Percentiles rank a stretch among this genome's conserved stretches.
Evolutionary conservation across 2,329 filamentous ascomycete species (phyloP).

Genomic region (Aspergillus sp.): DNA sequence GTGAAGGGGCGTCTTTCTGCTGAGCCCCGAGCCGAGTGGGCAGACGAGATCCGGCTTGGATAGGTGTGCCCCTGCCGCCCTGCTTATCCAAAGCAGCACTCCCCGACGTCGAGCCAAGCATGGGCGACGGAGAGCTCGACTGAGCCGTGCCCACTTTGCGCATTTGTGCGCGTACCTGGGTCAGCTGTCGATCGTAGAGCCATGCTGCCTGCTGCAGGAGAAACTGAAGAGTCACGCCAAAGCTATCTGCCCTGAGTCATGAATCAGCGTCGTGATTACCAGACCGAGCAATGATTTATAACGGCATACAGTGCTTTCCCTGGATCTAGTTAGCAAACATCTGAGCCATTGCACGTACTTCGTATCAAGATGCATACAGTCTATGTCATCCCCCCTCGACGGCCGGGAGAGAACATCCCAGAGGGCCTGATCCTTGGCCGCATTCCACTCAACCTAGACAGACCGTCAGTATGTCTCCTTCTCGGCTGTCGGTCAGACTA

Average conservation of each 20-base stretch:
- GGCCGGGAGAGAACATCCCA: slow-evolving; percentile 85
- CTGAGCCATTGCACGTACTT: background rate
- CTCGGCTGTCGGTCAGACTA: background rate
- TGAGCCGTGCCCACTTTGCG: slow-evolving; percentile 50
- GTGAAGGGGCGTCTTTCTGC: slow-evolving; percentile 23
- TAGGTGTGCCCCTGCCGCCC: too few species aligned
- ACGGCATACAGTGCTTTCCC: slow-evolving; percentile 63
- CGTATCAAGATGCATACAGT: slow-evolving; percentile 53
- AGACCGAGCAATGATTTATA: too few species aligned
- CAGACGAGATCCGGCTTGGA: slow-evolving; percentile 16
- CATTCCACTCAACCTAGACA: slow-evolving; percentile 74
- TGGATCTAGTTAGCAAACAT: slow-evolving; percentile 30
- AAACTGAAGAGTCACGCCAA: slow-evolving; percentile 80
- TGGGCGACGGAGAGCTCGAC: slow-evolving; percentile 36
- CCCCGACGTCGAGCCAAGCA: slow-evolving; percentile 35
- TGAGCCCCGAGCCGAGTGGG: slow-evolving; percentile 33
- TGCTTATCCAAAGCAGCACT: slow-evolving; percentile 29
- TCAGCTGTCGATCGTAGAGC: slow-evolving; percentile 83
- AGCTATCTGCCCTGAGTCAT: slow-evolving; percentile 55
- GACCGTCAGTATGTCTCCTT: slow-evolving; percentile 11
- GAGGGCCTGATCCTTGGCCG: slow-evolving; percentile 73
- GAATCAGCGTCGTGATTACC: background rate
- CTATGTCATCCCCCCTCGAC: slow-evolving; percentile 68
- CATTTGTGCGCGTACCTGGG: slow-evolving; percentile 84
- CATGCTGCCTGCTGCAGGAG: slow-evolving; percentile 88